Base-by-base conservation (phyloP, 202 grass and related monocot genomes). In the Digitaria exilis region DNA sequence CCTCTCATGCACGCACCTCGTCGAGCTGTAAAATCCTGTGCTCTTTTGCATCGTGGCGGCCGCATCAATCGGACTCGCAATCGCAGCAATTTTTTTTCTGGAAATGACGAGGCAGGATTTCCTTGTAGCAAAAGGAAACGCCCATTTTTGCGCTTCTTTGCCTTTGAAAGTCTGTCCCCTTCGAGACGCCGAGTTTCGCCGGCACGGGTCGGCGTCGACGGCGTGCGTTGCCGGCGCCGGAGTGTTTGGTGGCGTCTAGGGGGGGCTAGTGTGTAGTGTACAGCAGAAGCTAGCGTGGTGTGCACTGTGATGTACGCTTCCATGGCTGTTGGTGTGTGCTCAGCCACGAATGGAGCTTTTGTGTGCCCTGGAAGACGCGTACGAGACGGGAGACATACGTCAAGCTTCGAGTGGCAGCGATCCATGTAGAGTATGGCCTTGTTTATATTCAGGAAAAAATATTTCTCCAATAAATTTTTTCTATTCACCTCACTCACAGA, bases 311-410 rank as follows among this genome's bases (percentile, higher is more conserved):
- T 0, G 73, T 65, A 45, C 65, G 64, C 14, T 14, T 37, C 12
- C 6, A 65, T 15, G 46, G 21, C 2, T 1, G 55, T 37, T 64
- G 79, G 14, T 72, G 25, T 35, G 56, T 22, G 85, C 0, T 13
- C 25, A 5, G 79, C 43, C 79, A 32, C 16, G 58, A 44, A 30
- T 16, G 32, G 59, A 51, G 14, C 69, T 69, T 84, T 69, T 84
- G 81, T 75, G 69, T 80, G 76, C 61, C 11, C 55, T 61, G 10
- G 6, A 84, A 71, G 77, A 17, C 87, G 71, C 82, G 81, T 22
- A 24, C 24, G 39, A 64, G 39, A 49, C 13, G 62, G 17, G 18
- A 60, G 18, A 60, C 10, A 5, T 9, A 51, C 64, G 71, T 71
- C 63, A 85, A 85, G 70, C 51, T 24, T 46, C 7, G 28, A 31